Conservation (phyloP, 2,329 filamentous ascomycete species). For the Davidsoniella eucalypti region DNA sequence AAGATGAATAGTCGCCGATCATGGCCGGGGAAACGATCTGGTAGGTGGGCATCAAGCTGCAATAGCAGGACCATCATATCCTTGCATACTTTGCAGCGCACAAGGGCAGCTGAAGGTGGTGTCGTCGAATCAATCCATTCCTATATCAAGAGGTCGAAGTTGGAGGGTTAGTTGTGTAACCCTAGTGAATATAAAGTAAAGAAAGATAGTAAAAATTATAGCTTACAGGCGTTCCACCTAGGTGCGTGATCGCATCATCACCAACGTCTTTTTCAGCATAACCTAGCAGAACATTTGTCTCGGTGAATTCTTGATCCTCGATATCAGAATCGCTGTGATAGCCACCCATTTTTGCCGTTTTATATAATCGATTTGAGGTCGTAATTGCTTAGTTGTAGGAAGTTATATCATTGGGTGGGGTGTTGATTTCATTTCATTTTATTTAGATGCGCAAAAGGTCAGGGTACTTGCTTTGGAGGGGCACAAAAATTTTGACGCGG, state of each 20-base stretch:
- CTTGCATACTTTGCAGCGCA: constrained; percentile 77
- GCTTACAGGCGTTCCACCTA: constrained; percentile 75
- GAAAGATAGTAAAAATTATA: neutral
- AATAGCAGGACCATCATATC: constrained; percentile 69
- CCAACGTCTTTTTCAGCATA: constrained; percentile 69
- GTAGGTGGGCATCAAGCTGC: constrained; percentile 81
- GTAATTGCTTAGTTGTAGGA: neutral
- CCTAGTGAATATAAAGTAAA: neutral
- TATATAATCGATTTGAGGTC: neutral
- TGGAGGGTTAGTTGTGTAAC: constrained; percentile 6
- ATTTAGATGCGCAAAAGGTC: neutral
- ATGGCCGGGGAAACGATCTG: constrained; percentile 70
- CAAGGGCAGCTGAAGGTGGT: constrained; percentile 58
- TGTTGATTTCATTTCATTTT: neutral
- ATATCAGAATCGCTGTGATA: constrained; percentile 79
- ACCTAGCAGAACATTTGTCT: constrained; percentile 78
- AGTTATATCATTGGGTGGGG: neutral
- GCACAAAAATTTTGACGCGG: constrained; percentile 25
- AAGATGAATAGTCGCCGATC: constrained; percentile 81
- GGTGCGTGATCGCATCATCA: constrained; percentile 69
- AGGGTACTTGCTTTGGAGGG: constrained; percentile 19
- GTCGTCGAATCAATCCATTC: constrained; percentile 65
- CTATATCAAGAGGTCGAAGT: constrained; percentile 25
- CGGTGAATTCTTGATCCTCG: constrained; percentile 50
- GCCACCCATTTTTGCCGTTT: constrained; percentile 38